Conservation (phyloP, 768 basidiomycete species). For the Trametes sanguinea region DNA sequence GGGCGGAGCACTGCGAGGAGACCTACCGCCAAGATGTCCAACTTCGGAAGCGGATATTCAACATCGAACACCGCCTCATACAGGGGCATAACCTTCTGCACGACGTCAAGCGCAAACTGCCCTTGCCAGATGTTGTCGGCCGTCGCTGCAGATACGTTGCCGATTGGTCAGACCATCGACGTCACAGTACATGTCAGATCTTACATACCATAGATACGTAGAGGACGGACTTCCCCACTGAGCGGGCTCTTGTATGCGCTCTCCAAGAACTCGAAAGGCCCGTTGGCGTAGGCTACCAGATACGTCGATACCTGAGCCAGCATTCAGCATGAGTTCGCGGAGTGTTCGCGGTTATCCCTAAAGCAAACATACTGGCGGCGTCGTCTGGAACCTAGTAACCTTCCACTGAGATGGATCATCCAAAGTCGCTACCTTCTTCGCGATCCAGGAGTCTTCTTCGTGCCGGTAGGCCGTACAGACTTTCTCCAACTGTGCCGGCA, state of each 20-base stretch:
- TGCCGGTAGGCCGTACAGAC: slow-evolving; percentile 27
- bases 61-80: slow-evolving; percentile 94
- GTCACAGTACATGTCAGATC: too few species aligned
- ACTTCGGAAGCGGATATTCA: slow-evolving; percentile 89
- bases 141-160: slow-evolving; percentile 53
- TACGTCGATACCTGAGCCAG: slow-evolving; percentile 72
- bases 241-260: slow-evolving; percentile 77
- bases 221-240: slow-evolving; percentile 65
- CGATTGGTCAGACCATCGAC: not conserved
- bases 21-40: slow-evolving; percentile 83
- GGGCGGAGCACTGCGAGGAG: not conserved
- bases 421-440: slow-evolving; percentile 40
- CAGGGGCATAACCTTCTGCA: slow-evolving; percentile 76
- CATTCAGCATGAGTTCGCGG: not conserved
- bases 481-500: slow-evolving; percentile 71
- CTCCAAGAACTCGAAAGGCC: slow-evolving; percentile 72
- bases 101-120: slow-evolving; percentile 86
- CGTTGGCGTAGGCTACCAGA: slow-evolving; percentile 86
- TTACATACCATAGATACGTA: slow-evolving; percentile 74
- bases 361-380: too few species aligned
- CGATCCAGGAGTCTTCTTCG: slow-evolving; percentile 24
- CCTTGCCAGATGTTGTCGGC: slow-evolving; percentile 81
- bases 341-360: too few species aligned
- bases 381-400: slow-evolving; percentile 74
- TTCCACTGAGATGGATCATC: slow-evolving; percentile 58